A percentile compares a stretch with the other conserved stretches of the same genome.
Conservation (phyloP, 805 yeast genomes). For the Candida railenensis region DNA sequence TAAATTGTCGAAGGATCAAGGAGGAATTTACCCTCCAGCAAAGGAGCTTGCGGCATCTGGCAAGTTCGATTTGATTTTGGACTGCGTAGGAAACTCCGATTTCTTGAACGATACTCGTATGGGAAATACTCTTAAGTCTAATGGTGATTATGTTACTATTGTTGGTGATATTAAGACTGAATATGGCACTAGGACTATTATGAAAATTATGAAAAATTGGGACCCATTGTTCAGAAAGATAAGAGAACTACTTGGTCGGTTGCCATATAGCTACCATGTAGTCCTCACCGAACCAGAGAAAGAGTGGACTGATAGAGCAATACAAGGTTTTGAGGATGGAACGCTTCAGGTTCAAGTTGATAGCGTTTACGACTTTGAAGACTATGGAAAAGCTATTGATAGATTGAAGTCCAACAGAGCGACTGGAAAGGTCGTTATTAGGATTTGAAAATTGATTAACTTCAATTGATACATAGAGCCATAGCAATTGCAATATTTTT, state of each 20-base stretch:
- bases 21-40: background rate
- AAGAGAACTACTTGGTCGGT: constrained; percentile 15
- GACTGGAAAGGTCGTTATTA: constrained; percentile 67
- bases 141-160: constrained; percentile 49
- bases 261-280: constrained; percentile 29
- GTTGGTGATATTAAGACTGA: constrained; percentile 53
- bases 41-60: background rate
- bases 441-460: constrained; percentile 17
- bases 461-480: no score
- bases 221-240: constrained; percentile 7
- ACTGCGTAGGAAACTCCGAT: constrained; percentile 60
- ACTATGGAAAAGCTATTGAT: constrained; percentile 51
- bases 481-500: no score
- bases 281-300: constrained; percentile 9
- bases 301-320: constrained; percentile 20
- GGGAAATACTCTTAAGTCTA: constrained; percentile 44
- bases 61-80: constrained; percentile 61
- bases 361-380: constrained; percentile 47
- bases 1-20: constrained; percentile 28
- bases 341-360: constrained; percentile 51
- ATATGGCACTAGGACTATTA: constrained; percentile 17
- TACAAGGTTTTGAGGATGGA: constrained; percentile 45
- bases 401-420: constrained; percentile 47
- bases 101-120: constrained; percentile 39
- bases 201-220: background rate